These are phyloP conservation scores for Metschnikowia henanensis DNA, from an alignment of 805 yeast genomes.

Conservation along the genomic window DNA sequence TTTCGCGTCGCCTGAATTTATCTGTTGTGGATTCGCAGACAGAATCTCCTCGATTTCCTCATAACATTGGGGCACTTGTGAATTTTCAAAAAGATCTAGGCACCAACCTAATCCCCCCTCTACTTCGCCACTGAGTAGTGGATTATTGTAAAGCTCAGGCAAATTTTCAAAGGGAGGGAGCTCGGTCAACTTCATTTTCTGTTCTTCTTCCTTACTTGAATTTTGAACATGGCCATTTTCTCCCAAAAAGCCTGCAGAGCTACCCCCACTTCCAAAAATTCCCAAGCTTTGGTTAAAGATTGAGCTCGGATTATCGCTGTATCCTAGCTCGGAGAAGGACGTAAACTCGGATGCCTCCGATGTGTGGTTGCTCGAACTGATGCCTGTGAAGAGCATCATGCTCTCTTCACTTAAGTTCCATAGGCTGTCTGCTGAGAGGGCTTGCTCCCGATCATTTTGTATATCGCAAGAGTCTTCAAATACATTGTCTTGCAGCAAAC, in stretches of 20 bases:
- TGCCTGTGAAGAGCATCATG: constrained; percentile 3
- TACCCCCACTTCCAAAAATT: background rate
- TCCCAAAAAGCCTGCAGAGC: background rate
- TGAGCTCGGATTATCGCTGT: constrained; percentile 5
- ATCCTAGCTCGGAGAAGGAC: constrained; percentile 3
- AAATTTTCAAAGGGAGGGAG: background rate
- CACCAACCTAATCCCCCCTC: constrained; percentile 7
- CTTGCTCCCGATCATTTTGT: constrained; percentile 1
- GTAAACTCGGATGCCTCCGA: constrained; percentile 9
- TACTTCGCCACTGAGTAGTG: constrained; percentile 1
- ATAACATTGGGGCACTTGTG: background rate
- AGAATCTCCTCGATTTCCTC: background rate
- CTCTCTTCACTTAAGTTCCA: constrained; percentile 9
- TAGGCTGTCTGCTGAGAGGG: constrained; percentile 2
- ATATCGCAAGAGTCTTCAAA: constrained; percentile 3
- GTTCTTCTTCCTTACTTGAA: background rate
- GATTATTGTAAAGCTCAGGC: constrained; percentile 2
- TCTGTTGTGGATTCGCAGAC: background rate
- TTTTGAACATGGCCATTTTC: background rate
- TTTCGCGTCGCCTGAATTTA: background rate
- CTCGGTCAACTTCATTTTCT: background rate
- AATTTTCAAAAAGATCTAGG: constrained; percentile 4
- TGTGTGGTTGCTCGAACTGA: constrained; percentile 4
- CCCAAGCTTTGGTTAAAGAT: constrained; percentile 6
- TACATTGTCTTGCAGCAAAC: constrained; percentile 1